Evolutionary conservation across 306 rosid genomes (phyloP).

Genomic region (Inga laurina): DNA sequence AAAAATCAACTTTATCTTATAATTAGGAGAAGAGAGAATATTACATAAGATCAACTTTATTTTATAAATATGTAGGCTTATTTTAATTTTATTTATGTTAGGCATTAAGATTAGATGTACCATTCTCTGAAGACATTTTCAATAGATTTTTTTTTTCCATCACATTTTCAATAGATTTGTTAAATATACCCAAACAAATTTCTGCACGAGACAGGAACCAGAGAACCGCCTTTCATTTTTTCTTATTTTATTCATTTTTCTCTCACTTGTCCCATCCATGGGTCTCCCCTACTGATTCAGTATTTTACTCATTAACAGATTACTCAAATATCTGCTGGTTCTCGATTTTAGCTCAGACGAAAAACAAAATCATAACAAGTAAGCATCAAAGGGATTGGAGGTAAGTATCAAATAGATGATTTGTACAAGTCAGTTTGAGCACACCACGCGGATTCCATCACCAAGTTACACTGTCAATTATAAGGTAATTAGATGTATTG

Average conservation of each 20-base stretch:
- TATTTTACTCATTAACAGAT: background rate
- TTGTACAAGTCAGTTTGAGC: slow-evolving; percentile 23
- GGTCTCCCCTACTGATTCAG: slow-evolving; percentile 23
- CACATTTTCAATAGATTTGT: slow-evolving; percentile 28
- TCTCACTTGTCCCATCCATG: slow-evolving; percentile 34
- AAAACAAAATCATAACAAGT: slow-evolving; percentile 33
- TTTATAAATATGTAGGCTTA: slow-evolving; percentile 22
- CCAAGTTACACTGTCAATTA: slow-evolving; percentile 51
- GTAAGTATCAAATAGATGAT: slow-evolving; percentile 33
- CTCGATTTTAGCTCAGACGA: slow-evolving; percentile 30
- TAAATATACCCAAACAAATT: slow-evolving; percentile 27
- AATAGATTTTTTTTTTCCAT: background rate
- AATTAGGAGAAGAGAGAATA: no score
- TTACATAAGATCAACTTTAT: no score
- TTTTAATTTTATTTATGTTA: slow-evolving; percentile 36
- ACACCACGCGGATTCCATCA: slow-evolving; percentile 37
- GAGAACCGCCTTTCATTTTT: slow-evolving; percentile 28
- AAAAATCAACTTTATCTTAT: no score
- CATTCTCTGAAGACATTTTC: slow-evolving; percentile 28
- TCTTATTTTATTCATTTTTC: background rate
- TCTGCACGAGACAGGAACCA: slow-evolving; percentile 30
- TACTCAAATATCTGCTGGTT: background rate
- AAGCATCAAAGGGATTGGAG: slow-evolving; percentile 26
- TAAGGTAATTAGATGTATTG: slow-evolving; percentile 38
- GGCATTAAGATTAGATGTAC: background rate